Evolutionary conservation across 306 rosid species (phyloP).

Genomic region (Coriaria nepalensis): DNA sequence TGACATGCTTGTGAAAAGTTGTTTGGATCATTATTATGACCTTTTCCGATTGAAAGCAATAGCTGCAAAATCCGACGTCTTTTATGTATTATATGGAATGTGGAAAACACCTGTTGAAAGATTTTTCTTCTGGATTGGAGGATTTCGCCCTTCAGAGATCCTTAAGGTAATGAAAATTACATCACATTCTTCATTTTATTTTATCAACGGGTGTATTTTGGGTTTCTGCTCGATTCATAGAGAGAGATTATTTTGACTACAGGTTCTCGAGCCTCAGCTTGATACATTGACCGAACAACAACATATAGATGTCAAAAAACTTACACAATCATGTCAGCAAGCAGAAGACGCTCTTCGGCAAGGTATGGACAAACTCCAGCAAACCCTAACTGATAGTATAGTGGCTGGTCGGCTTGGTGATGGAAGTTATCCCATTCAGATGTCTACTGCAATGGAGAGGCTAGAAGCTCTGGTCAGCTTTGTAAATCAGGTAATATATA

Average conservation of each 20-base stretch:
- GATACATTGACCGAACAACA: constrained; percentile 61
- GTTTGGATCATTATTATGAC: constrained; percentile 58
- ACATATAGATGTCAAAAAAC: constrained; percentile 32
- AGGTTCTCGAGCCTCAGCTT: constrained; percentile 65
- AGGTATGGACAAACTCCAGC: constrained; percentile 80
- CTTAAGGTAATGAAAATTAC: constrained; percentile 47
- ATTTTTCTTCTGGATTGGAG: constrained; percentile 90
- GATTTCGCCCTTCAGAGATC: constrained; percentile 86
- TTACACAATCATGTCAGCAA: constrained; percentile 68
- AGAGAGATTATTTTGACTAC: constrained; percentile 12
- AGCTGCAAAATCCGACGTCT: constrained; percentile 81
- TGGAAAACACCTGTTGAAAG: constrained; percentile 83
- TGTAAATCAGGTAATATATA: constrained; percentile 54
- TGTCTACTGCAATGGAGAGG: constrained; percentile 62
- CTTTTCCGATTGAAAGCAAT: constrained; percentile 69
- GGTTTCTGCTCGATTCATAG: constrained; percentile 1
- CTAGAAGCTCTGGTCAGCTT: constrained; percentile 58
- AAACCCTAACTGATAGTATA: constrained; percentile 38
- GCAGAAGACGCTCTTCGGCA: constrained; percentile 91
- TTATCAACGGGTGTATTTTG: too few species aligned
- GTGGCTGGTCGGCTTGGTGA: constrained; percentile 43
- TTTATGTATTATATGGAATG: constrained; percentile 70
- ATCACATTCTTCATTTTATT: not conserved
- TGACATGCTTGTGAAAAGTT: constrained; percentile 42
- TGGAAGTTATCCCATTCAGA: constrained; percentile 32